A percentile compares a stretch with the other conserved stretches of the same genome.
phyloP scores from a whole-genome alignment of 73 alveolate genomes.

The Urostyla sp. region DNA sequence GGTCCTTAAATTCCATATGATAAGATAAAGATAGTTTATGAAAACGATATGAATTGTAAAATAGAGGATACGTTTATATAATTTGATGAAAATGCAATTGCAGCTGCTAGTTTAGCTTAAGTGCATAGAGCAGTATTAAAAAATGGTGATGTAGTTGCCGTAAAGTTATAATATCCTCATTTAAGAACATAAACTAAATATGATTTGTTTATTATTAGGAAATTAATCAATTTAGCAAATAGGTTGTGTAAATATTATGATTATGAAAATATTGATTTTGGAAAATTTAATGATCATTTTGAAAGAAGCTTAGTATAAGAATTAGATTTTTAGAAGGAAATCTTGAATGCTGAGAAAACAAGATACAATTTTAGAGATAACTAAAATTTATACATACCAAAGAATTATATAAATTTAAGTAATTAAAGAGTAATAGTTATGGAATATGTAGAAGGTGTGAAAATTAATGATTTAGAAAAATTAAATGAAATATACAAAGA shows the following conservation, averaged over 20 bases:
- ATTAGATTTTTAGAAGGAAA: conserved; percentile 73
- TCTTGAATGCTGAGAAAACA: conserved; percentile 71
- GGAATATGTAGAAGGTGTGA: conserved; percentile 83
- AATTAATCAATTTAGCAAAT: conserved; percentile 69
- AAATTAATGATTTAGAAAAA: conserved; percentile 70
- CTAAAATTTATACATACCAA: conserved; percentile 66
- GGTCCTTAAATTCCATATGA: conserved; percentile 71
- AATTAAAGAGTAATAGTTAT: conserved; percentile 74
- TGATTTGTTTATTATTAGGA: conserved; percentile 76
- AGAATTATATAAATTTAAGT: conserved; percentile 53
- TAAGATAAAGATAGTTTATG: conserved; percentile 62
- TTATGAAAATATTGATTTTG: conserved; percentile 53
- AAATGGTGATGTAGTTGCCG: conserved; percentile 84
- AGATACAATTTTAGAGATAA: conserved; percentile 63
- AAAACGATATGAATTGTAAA: conserved; percentile 63
- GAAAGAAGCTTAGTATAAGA: conserved; percentile 63
- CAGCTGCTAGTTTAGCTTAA: conserved; percentile 88
- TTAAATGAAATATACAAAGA: conserved; percentile 60
- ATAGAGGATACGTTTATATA: conserved; percentile 70
- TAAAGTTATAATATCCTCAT: conserved; percentile 76
- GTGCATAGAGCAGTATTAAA: conserved; percentile 79
- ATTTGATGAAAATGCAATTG: conserved; percentile 78
- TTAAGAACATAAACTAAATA: conserved; percentile 66
- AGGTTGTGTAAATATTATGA: conserved; percentile 49
- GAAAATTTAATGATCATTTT: conserved; percentile 60